These are phyloP conservation scores for Xylaria sp. DNA, from an alignment of 2,329 filamentous ascomycete species.

Conservation along the genomic window DNA sequence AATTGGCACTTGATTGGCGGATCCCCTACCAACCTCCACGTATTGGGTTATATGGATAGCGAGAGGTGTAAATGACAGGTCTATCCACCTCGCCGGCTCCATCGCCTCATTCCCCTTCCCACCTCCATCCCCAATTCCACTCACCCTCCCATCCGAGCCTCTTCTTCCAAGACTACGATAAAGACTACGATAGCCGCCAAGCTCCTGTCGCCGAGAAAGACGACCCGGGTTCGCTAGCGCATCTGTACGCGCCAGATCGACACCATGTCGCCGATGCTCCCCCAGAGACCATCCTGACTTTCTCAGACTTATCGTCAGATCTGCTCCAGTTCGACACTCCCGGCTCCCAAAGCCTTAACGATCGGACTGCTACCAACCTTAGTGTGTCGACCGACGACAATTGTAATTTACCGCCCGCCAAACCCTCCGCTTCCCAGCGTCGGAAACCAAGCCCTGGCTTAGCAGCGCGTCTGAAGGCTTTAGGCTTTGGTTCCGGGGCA, in stretches of 20 bases:
- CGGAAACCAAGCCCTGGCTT: conserved; percentile 73
- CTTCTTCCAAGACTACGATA: background rate
- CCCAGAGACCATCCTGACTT: conserved; percentile 50
- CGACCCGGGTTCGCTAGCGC: conserved; percentile 41
- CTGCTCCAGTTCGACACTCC: conserved; percentile 52
- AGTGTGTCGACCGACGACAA: conserved; percentile 43
- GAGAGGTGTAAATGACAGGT: conserved; percentile 38
- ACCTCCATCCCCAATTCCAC: conserved; percentile 17
- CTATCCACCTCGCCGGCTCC: conserved; percentile 38
- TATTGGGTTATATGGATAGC: conserved; percentile 30
- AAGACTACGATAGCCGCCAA: background rate
- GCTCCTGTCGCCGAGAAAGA: conserved; percentile 16
- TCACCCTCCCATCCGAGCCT: background rate
- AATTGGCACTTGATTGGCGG: conserved; percentile 31
- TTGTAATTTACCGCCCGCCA: conserved; percentile 42
- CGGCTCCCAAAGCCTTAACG: conserved; percentile 36
- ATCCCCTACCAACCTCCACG: conserved; percentile 22
- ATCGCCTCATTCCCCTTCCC: conserved; percentile 33
- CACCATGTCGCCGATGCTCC: conserved; percentile 47
- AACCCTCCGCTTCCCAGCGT: conserved; percentile 47
- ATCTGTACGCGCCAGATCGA: conserved; percentile 38
- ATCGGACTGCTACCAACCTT: conserved; percentile 38
- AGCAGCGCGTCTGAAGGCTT: conserved; percentile 71
- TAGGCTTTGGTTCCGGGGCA: conserved; percentile 65
- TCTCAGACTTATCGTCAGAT: conserved; percentile 56